Percentiles rank a stretch among this genome's conserved stretches.
phyloP scores from a whole-genome alignment of 1,284 basidiomycete genomes.

The Mycosarcoma mackinlayi region DNA sequence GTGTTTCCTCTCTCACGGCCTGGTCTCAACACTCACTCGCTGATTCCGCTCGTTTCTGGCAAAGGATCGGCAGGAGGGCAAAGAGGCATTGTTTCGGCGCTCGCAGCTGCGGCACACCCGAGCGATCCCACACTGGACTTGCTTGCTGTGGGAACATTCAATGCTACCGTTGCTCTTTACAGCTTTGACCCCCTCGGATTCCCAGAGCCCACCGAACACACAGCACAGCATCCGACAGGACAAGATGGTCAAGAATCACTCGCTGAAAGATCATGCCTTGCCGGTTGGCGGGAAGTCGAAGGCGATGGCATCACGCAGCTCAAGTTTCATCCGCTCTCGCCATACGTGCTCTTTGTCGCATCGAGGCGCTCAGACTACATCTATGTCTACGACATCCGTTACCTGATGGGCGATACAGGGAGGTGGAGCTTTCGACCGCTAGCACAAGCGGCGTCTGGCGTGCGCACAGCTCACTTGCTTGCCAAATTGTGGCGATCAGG shows the following conservation, averaged over 20 bases:
- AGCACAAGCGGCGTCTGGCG: constrained; percentile 17
- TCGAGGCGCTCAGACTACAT: constrained; percentile 44
- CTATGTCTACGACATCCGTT: constrained; percentile 53
- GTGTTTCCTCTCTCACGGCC: constrained; percentile 45
- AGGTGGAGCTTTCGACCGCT: constrained; percentile 39
- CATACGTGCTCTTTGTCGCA: constrained; percentile 53
- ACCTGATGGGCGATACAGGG: constrained; percentile 39
- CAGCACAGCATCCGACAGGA: background rate
- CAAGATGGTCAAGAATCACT: constrained; percentile 2
- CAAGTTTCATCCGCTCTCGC: constrained; percentile 51
- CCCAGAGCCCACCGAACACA: constrained; percentile 35
- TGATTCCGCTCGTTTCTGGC: constrained; percentile 23
- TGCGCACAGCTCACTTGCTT: constrained; percentile 35
- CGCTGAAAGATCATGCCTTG: constrained; percentile 36
- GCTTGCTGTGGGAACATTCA: constrained; percentile 57
- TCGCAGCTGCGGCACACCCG: constrained; percentile 24
- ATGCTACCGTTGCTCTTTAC: constrained; percentile 54
- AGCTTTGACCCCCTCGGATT: constrained; percentile 14
- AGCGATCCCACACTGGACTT: constrained; percentile 32
- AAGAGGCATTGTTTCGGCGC: constrained; percentile 48
- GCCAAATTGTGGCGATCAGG: constrained; percentile 30
- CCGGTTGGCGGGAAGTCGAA: constrained; percentile 56
- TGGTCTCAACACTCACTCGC: constrained; percentile 52
- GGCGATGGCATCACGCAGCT: constrained; percentile 56
- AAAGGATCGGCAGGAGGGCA: constrained; percentile 33